phyloP scores from a whole-genome alignment of 441 rosid genomes.

The Pelargonium australe region DNA sequence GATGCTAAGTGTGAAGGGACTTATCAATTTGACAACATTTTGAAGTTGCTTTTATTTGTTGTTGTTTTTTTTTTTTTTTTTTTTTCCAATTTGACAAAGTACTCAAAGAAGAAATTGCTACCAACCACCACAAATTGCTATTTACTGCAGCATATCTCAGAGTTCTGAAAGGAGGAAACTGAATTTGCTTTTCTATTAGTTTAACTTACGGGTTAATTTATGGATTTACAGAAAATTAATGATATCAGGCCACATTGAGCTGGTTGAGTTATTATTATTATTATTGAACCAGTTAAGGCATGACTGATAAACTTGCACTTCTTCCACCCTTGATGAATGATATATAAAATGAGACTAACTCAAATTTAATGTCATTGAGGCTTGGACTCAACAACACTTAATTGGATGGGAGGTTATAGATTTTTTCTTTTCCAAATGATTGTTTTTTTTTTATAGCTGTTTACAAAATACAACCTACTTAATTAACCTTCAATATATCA shows the following conservation, averaged over 20 bases:
- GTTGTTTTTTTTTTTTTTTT: not conserved
- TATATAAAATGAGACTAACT: not conserved
- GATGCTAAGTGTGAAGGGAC: not conserved
- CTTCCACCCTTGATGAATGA: not conserved
- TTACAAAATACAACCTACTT: not conserved
- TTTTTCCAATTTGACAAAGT: not conserved
- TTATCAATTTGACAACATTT: conserved; percentile 1
- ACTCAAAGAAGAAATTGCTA: not conserved
- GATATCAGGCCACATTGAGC: not conserved
- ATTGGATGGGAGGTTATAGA: not conserved
- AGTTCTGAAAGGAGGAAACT: not conserved
- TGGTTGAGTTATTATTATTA: not conserved
- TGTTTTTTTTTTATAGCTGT: not conserved
- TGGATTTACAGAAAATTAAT: not conserved
- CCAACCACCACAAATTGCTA: not conserved
- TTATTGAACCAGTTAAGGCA: no score
- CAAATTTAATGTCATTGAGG: not conserved
- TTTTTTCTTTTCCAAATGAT: not conserved
- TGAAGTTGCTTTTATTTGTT: not conserved
- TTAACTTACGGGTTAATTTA: not conserved
- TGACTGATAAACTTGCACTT: no score
- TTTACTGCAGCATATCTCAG: not conserved
- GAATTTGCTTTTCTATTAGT: not conserved
- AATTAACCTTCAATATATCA: not conserved
- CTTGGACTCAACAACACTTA: not conserved